Base-by-base conservation (phyloP, 305 asterid species). In the Andrographis paniculata region DNA sequence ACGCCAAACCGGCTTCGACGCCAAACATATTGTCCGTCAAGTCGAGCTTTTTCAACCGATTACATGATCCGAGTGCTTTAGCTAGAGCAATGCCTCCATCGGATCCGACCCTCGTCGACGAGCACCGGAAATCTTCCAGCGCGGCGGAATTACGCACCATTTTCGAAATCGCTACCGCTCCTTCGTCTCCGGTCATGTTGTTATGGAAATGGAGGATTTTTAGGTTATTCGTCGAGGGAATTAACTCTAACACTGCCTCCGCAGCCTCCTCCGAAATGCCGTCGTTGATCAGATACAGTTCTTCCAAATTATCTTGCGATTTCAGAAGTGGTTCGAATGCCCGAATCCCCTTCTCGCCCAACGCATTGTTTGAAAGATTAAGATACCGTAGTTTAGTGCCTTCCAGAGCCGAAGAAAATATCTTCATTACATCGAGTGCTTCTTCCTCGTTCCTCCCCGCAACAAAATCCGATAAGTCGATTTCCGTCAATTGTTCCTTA, bases 241-340 rank as follows among this genome's bases (percentile, higher is more conserved):
- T 75, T 17, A 84, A 72, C 69, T 79, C 94, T 41, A 45, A 45
- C 23, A 88, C 73, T 20, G 94, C 94, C 53, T 41, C 56, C 47
- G 97, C 94, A 63, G 95, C 95, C 76, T 84, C 95, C 62, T 85
- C 93, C 0, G 95, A 85, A 56, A 88, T 88, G 41, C 94, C 94
- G 52, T 76, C 87, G 48, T 82, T 79, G 65, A 75, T 79, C 65
- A 85, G 67, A 78, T 84, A 82, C 45, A 88, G 88, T 71, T 88
- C 97, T 72, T 88, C 97, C 68, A 88, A 66, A 33, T 61, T 65
- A 52, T 27, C 46, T 51, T 88, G 97, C 20, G 87, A 77, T 60
- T 75, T 82, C 42, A 88, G 53, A 62, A 88, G 94, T 42, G 71
- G 77, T 45, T 53, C 76, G 57, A 88, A 88, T 46, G 97, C 94